These are phyloP conservation scores for Sanghuangporus baumii DNA, from an alignment of 1,284 basidiomycete species.

Conservation along the genomic window DNA sequence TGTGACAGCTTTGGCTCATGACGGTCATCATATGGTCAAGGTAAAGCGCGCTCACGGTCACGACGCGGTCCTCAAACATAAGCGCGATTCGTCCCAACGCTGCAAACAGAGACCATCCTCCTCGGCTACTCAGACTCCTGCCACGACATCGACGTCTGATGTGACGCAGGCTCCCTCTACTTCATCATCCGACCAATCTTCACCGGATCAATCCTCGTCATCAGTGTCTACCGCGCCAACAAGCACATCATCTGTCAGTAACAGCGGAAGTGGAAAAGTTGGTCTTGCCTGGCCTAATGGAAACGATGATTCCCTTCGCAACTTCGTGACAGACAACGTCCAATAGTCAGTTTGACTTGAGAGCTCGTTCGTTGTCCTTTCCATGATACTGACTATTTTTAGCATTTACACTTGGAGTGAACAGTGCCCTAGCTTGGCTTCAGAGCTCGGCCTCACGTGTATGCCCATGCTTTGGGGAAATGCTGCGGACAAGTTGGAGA, in stretches of 20 bases:
- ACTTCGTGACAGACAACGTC: constrained; percentile 41
- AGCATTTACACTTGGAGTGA: constrained; percentile 61
- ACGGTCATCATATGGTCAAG: constrained; percentile 31
- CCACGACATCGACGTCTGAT: background rate
- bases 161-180: constrained; percentile 1
- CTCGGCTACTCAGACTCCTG: constrained; percentile 15
- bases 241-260: background rate
- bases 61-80: constrained; percentile 41
- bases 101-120: constrained; percentile 43
- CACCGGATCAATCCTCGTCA: background rate
- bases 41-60: constrained; percentile 35
- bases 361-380: background rate
- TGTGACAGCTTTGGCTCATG: constrained; percentile 47
- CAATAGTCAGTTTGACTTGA: constrained; percentile 36
- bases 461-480: constrained; percentile 69
- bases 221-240: background rate
- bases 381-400: constrained; percentile 2
- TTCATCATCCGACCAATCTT: constrained; percentile 6
- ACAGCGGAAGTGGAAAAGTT: constrained; percentile 39
- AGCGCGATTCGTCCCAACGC: constrained; percentile 39
- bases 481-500: constrained; percentile 32
- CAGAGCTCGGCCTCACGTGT: constrained; percentile 40
- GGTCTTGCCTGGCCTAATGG: constrained; percentile 63
- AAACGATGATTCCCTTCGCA: constrained; percentile 37
- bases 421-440: constrained; percentile 32